Base-by-base conservation (phyloP, 441 rosid species). In the Breynia disticha region DNA sequence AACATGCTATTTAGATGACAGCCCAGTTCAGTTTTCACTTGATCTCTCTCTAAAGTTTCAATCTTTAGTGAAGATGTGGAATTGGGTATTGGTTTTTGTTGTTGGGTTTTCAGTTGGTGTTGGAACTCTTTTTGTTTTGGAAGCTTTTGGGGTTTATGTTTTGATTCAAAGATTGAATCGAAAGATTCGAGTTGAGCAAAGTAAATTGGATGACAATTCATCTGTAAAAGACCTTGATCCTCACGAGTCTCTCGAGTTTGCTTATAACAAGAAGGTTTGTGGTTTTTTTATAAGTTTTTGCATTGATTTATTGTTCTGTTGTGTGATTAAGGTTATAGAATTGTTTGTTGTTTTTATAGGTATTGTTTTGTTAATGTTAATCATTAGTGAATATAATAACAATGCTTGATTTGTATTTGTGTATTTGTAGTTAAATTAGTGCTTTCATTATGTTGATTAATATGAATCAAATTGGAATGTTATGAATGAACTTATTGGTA, bases 181-280 rank as follows among this genome's bases (percentile, higher is more conserved):
- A 47, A 81, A 73, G 67, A 71, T 18, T 52, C 62, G 14, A 28
- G 48, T 21, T 38, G 35, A 59, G 59, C 57, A 64, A 12, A 37
- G 60, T 6, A 59, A 64, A 39, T 60, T 64, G 18, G 38, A 48
- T 14, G 37, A 2, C 5, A 52, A 67, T 16, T 69, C 54, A 14
- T 52, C 63, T 28, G 9, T 21, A 32, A 47, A 53, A 8, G 72
- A 66, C 19, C 72, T 69, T 12, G 84, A 79, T 68, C 65, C 65
- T 59, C 78, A 62, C 1, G 81, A 72, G 32, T 72, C 90, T 24
- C 66, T 73, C 15, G 79, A 83, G 56, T 69, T 63, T 56, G 52
- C 65, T 56, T 59, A 39, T 59, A 68, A 62, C 37, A 87, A 82
- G 76, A 76, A 79, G 95, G 97, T 89, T 52, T 11, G n/a, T 6